Evolutionary conservation across 1,139 yeast genomes (phyloP).

Genomic region (Lodderomyces jiufengensis): DNA sequence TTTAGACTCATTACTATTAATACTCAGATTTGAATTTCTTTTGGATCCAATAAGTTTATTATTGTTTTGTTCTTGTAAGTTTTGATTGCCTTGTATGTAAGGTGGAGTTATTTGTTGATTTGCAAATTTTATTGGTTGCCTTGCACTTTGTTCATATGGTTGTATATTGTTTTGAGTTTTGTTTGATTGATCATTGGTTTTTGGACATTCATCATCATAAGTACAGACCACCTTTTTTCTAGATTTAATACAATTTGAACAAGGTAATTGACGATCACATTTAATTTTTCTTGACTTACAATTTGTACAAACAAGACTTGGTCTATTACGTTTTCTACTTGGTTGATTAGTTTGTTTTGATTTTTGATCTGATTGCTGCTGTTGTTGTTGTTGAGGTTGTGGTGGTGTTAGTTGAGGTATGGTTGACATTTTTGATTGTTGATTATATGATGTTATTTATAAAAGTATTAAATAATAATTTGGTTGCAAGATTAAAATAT

Average conservation of each 20-base stretch:
- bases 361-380: neutral
- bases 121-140: constrained; percentile 20
- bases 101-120: constrained; percentile 1
- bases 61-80: too few species aligned
- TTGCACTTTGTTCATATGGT: constrained; percentile 27
- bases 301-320: constrained; percentile 33
- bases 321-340: constrained; percentile 26
- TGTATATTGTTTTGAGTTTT: constrained; percentile 1
- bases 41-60: neutral
- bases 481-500: too few species aligned
- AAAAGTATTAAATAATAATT: too few species aligned
- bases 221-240: constrained; percentile 22
- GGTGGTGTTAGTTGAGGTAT: neutral
- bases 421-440: too few species aligned
- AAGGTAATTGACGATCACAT: constrained; percentile 37
- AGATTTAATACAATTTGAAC: constrained; percentile 32
- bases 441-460: too few species aligned
- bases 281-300: constrained; percentile 35
- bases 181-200: neutral
- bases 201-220: constrained; percentile 19
- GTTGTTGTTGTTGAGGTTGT: neutral
- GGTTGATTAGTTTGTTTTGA: constrained; percentile 1
- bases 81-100: too few species aligned
- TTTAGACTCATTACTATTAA: neutral
- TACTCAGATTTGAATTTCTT: constrained; percentile 1